These are phyloP conservation scores for Fusarium decemcellulare DNA, from an alignment of 2,329 filamentous ascomycete species.

Conservation along the genomic window DNA sequence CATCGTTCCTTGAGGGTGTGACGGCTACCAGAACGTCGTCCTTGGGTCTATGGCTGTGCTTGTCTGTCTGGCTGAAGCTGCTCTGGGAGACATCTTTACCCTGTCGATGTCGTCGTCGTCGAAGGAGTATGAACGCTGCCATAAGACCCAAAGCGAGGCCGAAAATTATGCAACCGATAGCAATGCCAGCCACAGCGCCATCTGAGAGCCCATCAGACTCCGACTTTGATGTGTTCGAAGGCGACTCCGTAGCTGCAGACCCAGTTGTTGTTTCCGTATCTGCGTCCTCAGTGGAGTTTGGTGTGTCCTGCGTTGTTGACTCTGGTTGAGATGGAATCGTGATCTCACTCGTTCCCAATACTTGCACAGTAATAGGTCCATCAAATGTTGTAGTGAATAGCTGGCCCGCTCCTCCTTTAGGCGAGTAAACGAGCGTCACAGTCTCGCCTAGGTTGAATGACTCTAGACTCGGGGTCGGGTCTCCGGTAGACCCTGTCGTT, in stretches of 20 bases:
- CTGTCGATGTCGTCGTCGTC: conserved; percentile 12
- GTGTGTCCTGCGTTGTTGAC: too few relatives aligned
- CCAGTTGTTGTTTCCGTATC: neutral
- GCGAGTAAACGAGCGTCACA: too few relatives aligned
- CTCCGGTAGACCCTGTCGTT: too few relatives aligned
- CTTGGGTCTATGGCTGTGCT: conserved; percentile 4
- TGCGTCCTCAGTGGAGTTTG: too few relatives aligned
- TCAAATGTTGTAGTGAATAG: too few relatives aligned
- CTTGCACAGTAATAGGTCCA: too few relatives aligned
- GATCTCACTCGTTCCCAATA: too few relatives aligned
- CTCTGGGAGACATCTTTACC: neutral
- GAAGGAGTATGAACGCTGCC: conserved; percentile 46
- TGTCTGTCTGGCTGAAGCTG: neutral
- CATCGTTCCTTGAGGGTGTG: conserved; percentile 23
- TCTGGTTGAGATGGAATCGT: too few relatives aligned
- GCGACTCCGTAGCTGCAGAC: neutral
- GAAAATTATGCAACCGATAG: conserved; percentile 47
- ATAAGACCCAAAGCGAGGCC: conserved; percentile 48
- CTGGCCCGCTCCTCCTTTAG: too few relatives aligned
- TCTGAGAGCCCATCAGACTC: conserved; percentile 6
- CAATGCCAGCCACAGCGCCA: conserved; percentile 47
- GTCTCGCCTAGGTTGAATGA: too few relatives aligned
- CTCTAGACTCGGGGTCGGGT: too few relatives aligned
- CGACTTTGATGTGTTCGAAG: too few relatives aligned
- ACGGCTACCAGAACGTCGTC: conserved; percentile 26